Percentiles rank a stretch among this genome's conserved stretches.
phyloP scores from a whole-genome alignment of 345 rosid genomes.

The Cardamine resedifolia region DNA sequence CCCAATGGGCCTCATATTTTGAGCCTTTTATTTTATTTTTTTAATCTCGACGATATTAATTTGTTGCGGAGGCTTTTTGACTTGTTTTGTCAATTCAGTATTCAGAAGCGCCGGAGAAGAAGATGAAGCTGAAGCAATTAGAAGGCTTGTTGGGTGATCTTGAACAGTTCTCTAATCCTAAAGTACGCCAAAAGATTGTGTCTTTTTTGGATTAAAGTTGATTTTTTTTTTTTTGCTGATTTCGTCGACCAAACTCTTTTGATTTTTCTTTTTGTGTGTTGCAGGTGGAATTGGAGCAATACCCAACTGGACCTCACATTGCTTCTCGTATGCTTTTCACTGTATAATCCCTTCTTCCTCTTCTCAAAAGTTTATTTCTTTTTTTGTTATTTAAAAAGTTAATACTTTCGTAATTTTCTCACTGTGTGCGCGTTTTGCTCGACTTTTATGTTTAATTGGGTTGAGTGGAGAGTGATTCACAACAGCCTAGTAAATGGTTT shows the following conservation, averaged over 20 bases:
- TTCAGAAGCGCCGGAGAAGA: conserved; percentile 26
- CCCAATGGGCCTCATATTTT: conserved; percentile 25
- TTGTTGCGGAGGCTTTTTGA: background rate
- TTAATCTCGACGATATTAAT: background rate
- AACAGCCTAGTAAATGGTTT: background rate
- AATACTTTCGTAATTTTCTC: background rate
- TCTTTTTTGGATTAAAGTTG: background rate
- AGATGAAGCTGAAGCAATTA: conserved; percentile 88
- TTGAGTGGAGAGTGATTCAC: background rate
- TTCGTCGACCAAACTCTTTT: background rate
- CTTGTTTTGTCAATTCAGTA: background rate
- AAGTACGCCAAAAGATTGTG: conserved; percentile 40
- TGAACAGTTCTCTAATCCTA: conserved; percentile 72
- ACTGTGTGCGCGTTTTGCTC: background rate
- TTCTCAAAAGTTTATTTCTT: conserved; percentile 14
- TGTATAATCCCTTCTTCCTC: conserved; percentile 36
- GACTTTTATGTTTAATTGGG: background rate
- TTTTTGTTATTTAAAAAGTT: background rate
- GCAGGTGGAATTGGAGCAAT: conserved; percentile 94
- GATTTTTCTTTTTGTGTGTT: background rate
- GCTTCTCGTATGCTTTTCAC: conserved; percentile 95
- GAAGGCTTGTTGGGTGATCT: conserved; percentile 77
- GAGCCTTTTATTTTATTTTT: background rate
- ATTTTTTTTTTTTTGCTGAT: background rate
- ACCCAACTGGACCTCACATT: conserved; percentile 94